phyloP scores from a whole-genome alignment of 106 monocot species.

The Dioscorea alata region DNA sequence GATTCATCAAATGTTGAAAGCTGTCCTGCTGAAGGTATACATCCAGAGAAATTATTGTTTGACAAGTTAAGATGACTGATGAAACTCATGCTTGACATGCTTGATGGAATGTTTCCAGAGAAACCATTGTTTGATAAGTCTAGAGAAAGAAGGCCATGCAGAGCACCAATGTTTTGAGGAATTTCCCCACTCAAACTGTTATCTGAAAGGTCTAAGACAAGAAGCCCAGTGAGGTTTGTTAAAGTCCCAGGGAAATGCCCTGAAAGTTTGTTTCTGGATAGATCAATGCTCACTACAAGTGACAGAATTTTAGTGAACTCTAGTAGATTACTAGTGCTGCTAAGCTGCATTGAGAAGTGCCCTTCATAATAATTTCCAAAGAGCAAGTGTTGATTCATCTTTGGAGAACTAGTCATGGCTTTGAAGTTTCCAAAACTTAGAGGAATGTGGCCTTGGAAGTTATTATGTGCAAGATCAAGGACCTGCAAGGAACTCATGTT shows the following conservation, averaged over 20 bases:
- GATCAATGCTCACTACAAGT: neutral
- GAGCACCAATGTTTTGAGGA: neutral
- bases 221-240: neutral
- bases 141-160: neutral
- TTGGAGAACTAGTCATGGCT: neutral
- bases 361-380: too few species aligned
- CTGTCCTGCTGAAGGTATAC: slow-evolving; percentile 24
- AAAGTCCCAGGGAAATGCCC: neutral
- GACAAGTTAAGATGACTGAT: slow-evolving; percentile 23
- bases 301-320: neutral
- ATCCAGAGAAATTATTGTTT: slow-evolving; percentile 22
- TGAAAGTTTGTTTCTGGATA: slow-evolving; percentile 6
- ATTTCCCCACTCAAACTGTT: neutral
- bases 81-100: slow-evolving; percentile 1
- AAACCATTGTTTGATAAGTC: neutral
- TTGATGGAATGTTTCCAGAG: slow-evolving; percentile 3
- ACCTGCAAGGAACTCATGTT: slow-evolving; percentile 4
- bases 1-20: slow-evolving; percentile 13
- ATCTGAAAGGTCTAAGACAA: neutral
- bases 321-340: neutral
- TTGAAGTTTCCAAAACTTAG: neutral
- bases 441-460: slow-evolving; percentile 10
- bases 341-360: too few species aligned
- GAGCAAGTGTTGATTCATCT: neutral
- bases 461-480: slow-evolving; percentile 15